A percentile compares a stretch with the other conserved stretches of the same genome.
Conservation (phyloP, 345 rosid species). For the Dimocarpus longan region DNA sequence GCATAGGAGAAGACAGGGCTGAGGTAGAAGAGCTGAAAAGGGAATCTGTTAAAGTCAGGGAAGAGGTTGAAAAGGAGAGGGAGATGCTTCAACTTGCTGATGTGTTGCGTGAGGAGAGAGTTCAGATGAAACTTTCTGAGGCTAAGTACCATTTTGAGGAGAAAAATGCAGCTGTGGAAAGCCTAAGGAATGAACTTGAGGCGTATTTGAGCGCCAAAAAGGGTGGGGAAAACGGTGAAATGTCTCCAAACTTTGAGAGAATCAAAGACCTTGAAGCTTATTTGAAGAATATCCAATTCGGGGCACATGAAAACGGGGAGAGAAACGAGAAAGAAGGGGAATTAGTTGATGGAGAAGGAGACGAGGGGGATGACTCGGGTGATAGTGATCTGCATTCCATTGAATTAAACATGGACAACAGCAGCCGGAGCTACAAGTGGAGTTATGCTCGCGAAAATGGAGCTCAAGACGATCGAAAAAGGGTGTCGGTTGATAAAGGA, state of each 20-base stretch:
- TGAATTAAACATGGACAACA: conserved; percentile 83
- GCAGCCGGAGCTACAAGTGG: conserved; percentile 73
- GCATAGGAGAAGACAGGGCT: conserved; percentile 76
- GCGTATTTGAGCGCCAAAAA: conserved; percentile 40
- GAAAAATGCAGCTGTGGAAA: conserved; percentile 78
- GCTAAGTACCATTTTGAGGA: conserved; percentile 87
- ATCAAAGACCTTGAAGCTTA: conserved; percentile 64
- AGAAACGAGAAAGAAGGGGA: conserved; percentile 24
- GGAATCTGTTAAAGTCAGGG: conserved; percentile 58
- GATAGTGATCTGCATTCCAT: conserved; percentile 93
- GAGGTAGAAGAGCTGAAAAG: conserved; percentile 58
- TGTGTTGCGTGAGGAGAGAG: conserved; percentile 88
- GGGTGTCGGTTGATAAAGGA: conserved; percentile 44
- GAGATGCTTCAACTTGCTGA: conserved; percentile 96
- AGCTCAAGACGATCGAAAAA: conserved; percentile 35
- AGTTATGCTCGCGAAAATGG: conserved; percentile 57
- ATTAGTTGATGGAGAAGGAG: conserved; percentile 35
- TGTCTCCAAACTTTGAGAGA: conserved; percentile 42
- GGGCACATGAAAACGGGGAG: conserved; percentile 21
- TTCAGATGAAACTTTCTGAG: conserved; percentile 94
- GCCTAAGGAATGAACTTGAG: conserved; percentile 69
- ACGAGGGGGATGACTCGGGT: conserved; percentile 59
- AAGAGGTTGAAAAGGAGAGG: conserved; percentile 92
- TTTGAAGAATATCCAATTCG: conserved; percentile 36
- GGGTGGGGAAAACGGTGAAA: conserved; percentile 34